A percentile compares a stretch with the other conserved stretches of the same genome.
phyloP scores from a whole-genome alignment of 139 green algal species.

The Volvox africanus region DNA sequence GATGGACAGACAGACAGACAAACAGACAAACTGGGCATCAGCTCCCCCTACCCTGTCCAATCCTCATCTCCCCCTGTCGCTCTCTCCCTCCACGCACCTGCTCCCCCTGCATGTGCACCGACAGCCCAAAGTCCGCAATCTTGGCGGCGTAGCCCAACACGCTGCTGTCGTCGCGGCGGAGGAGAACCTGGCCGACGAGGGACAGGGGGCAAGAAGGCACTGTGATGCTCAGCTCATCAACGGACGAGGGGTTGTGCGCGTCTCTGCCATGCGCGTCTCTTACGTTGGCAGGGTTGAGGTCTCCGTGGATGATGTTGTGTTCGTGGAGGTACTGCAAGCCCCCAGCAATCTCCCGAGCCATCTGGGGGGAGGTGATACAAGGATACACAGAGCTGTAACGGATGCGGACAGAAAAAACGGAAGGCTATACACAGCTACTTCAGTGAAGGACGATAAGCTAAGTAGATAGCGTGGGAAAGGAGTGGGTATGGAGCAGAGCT shows the following conservation, averaged over 20 bases:
- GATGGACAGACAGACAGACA: neutral
- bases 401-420: no score
- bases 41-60: neutral
- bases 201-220: neutral
- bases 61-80: neutral
- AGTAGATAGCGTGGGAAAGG: no score
- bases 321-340: constrained; percentile 55
- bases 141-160: constrained; percentile 52
- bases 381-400: no score
- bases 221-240: neutral
- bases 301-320: constrained; percentile 55
- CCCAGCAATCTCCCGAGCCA: constrained; percentile 38
- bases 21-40: neutral
- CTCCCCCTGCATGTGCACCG: constrained; percentile 50
- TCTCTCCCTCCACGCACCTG: neutral
- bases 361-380: neutral
- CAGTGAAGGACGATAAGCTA: neutral
- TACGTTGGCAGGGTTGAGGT: constrained; percentile 50
- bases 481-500: no score
- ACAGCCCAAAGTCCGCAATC: constrained; percentile 62
- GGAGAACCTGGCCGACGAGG: constrained; percentile 8
- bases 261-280: neutral
- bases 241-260: no score
- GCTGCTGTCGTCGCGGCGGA: constrained; percentile 4
- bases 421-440: neutral